Base-by-base conservation (phyloP, 306 rosid species). In the Lagenaria siceraria region DNA sequence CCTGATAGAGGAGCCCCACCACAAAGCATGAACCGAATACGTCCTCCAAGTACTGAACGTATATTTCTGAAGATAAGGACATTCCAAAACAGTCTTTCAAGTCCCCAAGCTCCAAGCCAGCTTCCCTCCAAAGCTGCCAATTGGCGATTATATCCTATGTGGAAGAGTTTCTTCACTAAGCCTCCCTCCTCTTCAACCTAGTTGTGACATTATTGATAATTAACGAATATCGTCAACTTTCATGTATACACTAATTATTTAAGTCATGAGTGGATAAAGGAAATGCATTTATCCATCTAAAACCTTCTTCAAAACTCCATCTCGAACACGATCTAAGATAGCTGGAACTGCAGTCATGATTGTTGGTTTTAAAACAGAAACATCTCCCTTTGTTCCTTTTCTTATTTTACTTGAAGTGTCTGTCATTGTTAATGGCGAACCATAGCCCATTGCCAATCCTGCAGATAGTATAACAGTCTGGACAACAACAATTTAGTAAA, bases 51-150 rank as follows among this genome's bases (percentile, higher is more conserved):
- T 74, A 83, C 71, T 38, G 80, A 17, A 2, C 96, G 93, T 72
- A 90, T 80, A 43, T 81, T 83, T 79, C 82, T 87, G 71, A 94
- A 92, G 81, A 94, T 79, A 65, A 91, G 18, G 22, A 60, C 59
- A 79, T 92, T 94, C 98, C 98, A 94, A 56, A 92, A 59, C 77
- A 80, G 29, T 85, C 62, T 87, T 80, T 94, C 98, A 79, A 92
- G 84, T 51, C 97, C 97, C 95, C 92, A 90, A 54, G 97, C 98
- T 81, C 98, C 98, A 83, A 94, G 84, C 97, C 96, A 94, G 87
- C 98, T 94, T 86, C 98, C 98, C 79, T 89, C 90, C 53, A 90
- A 74, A 74, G 96, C 87, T 40, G 87, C 89, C 76, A 91, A 84
- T 60, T 89, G 85, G 58, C 98, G 90, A 0, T 79, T 82, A 78